Percentiles rank a stretch among this genome's conserved stretches.
Evolutionary conservation across 495 filamentous ascomycete genomes (phyloP).

Genomic region (Tuber umbilicatum): DNA sequence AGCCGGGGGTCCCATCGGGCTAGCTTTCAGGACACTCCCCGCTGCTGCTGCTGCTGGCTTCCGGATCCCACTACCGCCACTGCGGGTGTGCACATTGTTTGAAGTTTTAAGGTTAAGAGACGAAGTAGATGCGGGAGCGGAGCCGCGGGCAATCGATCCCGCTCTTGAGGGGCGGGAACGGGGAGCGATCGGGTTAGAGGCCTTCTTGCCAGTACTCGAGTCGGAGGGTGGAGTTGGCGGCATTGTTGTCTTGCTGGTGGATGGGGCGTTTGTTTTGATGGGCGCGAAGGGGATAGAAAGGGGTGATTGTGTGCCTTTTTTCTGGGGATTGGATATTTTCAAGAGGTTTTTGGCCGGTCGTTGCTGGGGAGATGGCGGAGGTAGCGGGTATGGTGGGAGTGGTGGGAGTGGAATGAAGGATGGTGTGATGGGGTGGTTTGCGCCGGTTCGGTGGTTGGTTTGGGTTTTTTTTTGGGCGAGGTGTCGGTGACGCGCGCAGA

Average conservation of each 20-base stretch:
- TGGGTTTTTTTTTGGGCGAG: not conserved
- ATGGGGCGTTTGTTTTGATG: not conserved
- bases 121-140: not conserved
- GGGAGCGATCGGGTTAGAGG: not conserved
- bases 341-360: not conserved
- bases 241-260: not conserved
- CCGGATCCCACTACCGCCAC: not conserved
- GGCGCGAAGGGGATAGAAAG: not conserved
- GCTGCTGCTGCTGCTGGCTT: not conserved
- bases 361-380: not conserved
- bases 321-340: not conserved
- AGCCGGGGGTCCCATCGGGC: slow-evolving; percentile 18
- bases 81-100: not conserved
- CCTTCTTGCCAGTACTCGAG: not conserved
- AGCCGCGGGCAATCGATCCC: not conserved
- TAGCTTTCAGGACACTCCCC: not conserved
- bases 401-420: not conserved
- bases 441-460: not conserved
- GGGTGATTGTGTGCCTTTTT: not conserved
- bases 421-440: not conserved
- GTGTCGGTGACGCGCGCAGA: not conserved
- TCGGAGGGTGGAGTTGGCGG: not conserved
- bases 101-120: not conserved
- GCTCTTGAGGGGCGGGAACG: not conserved
- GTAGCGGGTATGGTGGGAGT: not conserved